Evolutionary conservation across 2,329 filamentous ascomycete genomes (phyloP).

Genomic region (Pseudocercospora cruenta): DNA sequence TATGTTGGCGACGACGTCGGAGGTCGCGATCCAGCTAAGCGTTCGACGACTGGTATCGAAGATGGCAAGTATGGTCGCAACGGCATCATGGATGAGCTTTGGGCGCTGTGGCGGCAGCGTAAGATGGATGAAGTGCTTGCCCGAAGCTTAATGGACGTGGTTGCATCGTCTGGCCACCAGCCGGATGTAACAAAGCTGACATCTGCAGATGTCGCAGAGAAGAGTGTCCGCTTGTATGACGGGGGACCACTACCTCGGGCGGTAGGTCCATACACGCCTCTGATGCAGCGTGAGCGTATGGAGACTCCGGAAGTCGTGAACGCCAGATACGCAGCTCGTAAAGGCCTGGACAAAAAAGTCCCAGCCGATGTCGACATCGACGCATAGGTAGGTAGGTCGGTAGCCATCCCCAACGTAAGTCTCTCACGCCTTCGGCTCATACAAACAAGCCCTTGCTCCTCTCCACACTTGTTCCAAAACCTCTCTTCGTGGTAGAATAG

Average conservation of each 20-base stretch:
- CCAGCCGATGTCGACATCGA: constrained; percentile 19
- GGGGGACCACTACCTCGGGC: constrained; percentile 58
- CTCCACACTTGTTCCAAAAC: constrained; percentile 91
- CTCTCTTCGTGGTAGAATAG: constrained; percentile 70
- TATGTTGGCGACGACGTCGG: constrained; percentile 70
- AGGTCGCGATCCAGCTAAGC: constrained; percentile 38
- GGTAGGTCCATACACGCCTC: constrained; percentile 61
- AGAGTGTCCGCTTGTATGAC: constrained; percentile 60
- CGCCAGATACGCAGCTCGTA: constrained; percentile 58
- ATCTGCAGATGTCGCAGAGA: constrained; percentile 15
- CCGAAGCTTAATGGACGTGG: constrained; percentile 69
- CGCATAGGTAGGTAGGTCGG: constrained; percentile 21
- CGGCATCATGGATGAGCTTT: constrained; percentile 74
- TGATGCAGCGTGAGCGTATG: constrained; percentile 60
- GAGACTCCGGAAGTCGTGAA: constrained; percentile 66
- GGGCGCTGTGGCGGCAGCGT: constrained; percentile 78
- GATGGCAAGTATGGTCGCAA: constrained; percentile 66
- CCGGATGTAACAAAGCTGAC: neutral
- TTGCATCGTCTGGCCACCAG: constrained; percentile 46
- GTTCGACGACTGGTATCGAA: constrained; percentile 44
- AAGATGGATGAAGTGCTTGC: constrained; percentile 92
- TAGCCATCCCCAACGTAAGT: neutral
- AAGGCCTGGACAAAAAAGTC: constrained; percentile 44
- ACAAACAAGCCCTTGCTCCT: constrained; percentile 79
- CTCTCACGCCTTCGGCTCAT: constrained; percentile 62